Conservation (phyloP, 805 yeast genomes). For the Metschnikowia henanensis region DNA sequence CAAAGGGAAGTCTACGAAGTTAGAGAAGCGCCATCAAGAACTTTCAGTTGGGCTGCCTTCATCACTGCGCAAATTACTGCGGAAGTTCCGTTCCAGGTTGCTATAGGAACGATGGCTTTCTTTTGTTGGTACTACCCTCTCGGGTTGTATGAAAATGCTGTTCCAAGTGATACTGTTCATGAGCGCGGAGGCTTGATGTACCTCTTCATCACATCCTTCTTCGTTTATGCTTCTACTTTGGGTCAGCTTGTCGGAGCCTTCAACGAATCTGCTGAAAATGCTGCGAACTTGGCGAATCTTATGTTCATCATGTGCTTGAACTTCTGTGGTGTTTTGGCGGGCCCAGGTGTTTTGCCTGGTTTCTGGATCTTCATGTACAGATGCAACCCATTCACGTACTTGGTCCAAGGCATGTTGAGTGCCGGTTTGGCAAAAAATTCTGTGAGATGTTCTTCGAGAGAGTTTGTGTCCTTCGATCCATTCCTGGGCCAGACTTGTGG, state of each 20-base stretch:
- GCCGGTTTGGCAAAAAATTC: conserved; percentile 49
- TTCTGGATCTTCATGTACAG: conserved; percentile 88
- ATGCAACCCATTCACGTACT: conserved; percentile 70
- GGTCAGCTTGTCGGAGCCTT: conserved; percentile 25
- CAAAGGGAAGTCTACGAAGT: conserved; percentile 49
- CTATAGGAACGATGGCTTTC: conserved; percentile 59
- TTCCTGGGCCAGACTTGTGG: conserved; percentile 67
- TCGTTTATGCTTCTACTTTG: conserved; percentile 22
- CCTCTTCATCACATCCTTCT: conserved; percentile 24
- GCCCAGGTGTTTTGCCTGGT: conserved; percentile 63
- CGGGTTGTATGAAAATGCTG: conserved; percentile 21
- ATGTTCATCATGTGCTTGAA: conserved; percentile 40
- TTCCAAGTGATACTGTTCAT: conserved; percentile 18
- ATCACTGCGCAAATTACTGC: conserved; percentile 40
- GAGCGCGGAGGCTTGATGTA: conserved; percentile 41
- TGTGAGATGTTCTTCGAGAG: conserved; percentile 46
- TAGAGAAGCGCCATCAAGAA: conserved; percentile 45
- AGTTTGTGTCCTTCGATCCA: conserved; percentile 31
- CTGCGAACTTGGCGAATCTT: conserved; percentile 26
- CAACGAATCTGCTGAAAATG: conserved; percentile 24
- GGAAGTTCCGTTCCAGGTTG: conserved; percentile 49
- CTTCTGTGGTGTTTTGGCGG: conserved; percentile 77
- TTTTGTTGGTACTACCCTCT: conserved; percentile 62
- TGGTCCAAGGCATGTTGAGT: conserved; percentile 29
- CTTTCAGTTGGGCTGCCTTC: conserved; percentile 45